A percentile compares a stretch with the other conserved stretches of the same genome.
Conservation (phyloP, 495 filamentous ascomycete genomes). For the Neurospora sp. region DNA sequence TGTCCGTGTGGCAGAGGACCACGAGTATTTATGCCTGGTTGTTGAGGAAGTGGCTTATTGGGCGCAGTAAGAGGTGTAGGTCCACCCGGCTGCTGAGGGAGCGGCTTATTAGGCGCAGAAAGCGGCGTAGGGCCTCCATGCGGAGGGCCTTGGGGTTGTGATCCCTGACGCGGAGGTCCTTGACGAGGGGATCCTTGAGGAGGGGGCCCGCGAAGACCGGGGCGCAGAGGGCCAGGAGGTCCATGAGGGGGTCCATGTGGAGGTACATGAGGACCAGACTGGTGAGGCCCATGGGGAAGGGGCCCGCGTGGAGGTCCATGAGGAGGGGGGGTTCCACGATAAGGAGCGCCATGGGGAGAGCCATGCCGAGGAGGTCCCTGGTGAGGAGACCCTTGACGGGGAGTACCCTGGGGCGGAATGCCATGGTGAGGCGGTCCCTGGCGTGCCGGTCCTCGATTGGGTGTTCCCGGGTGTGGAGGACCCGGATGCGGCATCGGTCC, state of each 20-base stretch:
- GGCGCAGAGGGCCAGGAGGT: neutral
- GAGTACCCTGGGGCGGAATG: neutral
- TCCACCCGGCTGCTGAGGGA: neutral
- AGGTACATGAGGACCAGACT: neutral
- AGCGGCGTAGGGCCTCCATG: neutral
- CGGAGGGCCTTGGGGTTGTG: neutral
- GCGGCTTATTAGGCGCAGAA: conserved; percentile 3
- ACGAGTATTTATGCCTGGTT: neutral
- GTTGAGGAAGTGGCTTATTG: neutral
- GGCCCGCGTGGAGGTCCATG: neutral
- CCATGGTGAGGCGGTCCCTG: neutral
- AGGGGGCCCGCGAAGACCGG: neutral
- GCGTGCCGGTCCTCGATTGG: neutral
- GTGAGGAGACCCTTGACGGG: neutral
- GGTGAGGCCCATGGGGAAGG: conserved; percentile 6
- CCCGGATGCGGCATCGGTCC: neutral
- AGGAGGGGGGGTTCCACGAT: neutral
- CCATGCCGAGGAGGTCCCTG: neutral
- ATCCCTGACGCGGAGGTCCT: conserved; percentile 2
- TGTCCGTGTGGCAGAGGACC: neutral
- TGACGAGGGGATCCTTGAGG: conserved; percentile 9
- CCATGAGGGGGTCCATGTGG: conserved; percentile 6
- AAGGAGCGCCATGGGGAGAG: conserved; percentile 4
- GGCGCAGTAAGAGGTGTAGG: conserved; percentile 1
- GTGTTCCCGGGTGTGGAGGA: neutral